These are phyloP conservation scores for Dittrichia graveolens DNA, from an alignment of 129 eudicot genomes.

Conservation along the genomic window DNA sequence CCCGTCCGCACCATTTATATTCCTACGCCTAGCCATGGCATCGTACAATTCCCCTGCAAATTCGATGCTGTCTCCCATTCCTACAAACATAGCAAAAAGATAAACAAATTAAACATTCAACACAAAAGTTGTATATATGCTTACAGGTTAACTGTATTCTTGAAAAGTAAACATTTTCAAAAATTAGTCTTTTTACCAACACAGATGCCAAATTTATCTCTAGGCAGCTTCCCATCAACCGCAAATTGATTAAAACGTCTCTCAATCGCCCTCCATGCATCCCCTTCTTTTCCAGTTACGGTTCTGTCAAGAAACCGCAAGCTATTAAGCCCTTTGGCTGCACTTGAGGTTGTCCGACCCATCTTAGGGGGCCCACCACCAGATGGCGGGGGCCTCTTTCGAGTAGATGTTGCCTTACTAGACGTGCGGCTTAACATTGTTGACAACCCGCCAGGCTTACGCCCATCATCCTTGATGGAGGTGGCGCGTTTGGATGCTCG, in stretches of 20 bases:
- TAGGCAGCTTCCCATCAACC: slow-evolving; percentile 57
- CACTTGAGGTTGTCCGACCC: slow-evolving; percentile 67
- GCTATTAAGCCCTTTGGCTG: slow-evolving; percentile 72
- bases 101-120: not conserved
- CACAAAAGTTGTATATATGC: slow-evolving; percentile 2
- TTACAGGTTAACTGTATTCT: not conserved
- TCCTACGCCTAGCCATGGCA: slow-evolving; percentile 77
- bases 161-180: slow-evolving; percentile 9
- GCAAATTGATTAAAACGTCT: slow-evolving; percentile 64
- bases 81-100: slow-evolving; percentile 31
- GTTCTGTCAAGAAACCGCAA: slow-evolving; percentile 83
- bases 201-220: slow-evolving; percentile 85
- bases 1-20: slow-evolving; percentile 49
- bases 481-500: slow-evolving; percentile 25
- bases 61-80: slow-evolving; percentile 84
- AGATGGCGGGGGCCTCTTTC: slow-evolving; percentile 33
- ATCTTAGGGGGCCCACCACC: slow-evolving; percentile 42
- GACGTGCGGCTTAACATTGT: slow-evolving; percentile 37
- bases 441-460: slow-evolving; percentile 29
- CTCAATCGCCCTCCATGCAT: slow-evolving; percentile 81
- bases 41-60: slow-evolving; percentile 78
- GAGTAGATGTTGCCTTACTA: slow-evolving; percentile 34
- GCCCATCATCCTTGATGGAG: slow-evolving; percentile 27
- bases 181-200: slow-evolving; percentile 52
- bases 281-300: slow-evolving; percentile 68